A percentile compares a stretch with the other conserved stretches of the same genome.
Conservation (phyloP, 495 filamentous ascomycete genomes). For the Penicillium goetzii region DNA sequence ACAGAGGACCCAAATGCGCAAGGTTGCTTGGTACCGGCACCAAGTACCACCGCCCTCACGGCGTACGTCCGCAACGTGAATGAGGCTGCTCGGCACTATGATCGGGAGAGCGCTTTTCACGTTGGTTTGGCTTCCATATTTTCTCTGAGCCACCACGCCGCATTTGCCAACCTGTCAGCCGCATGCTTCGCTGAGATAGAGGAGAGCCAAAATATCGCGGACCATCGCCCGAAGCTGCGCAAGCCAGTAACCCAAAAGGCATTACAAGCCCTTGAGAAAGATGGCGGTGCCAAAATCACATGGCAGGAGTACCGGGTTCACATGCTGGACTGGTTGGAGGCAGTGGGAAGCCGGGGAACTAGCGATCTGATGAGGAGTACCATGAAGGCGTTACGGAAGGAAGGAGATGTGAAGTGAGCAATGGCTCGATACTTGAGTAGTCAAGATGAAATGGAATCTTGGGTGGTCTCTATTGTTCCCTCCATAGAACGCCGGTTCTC, state of each 20-base stretch:
- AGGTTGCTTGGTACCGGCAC: slow-evolving; percentile 67
- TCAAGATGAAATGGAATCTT: neutral
- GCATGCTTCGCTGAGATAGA: slow-evolving; percentile 63
- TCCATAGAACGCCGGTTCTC: slow-evolving; percentile 19
- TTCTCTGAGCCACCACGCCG: slow-evolving; percentile 69
- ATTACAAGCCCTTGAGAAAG: slow-evolving; percentile 62
- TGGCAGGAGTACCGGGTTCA: slow-evolving; percentile 77
- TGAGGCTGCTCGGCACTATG: slow-evolving; percentile 38
- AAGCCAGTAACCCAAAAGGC: slow-evolving; percentile 77
- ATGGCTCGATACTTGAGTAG: neutral
- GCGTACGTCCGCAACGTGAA: slow-evolving; percentile 48
- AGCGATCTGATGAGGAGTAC: slow-evolving; percentile 79
- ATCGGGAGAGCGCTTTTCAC: slow-evolving; percentile 44
- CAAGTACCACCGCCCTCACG: slow-evolving; percentile 52
- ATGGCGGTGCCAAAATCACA: slow-evolving; percentile 68
- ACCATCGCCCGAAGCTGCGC: slow-evolving; percentile 58
- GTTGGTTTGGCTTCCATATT: slow-evolving; percentile 61
- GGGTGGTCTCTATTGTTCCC: neutral
- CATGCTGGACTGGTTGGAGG: slow-evolving; percentile 73
- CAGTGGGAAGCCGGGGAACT: slow-evolving; percentile 66
- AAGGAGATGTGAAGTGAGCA: slow-evolving; percentile 21
- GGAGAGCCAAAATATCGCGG: slow-evolving; percentile 60
- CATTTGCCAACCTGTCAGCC: slow-evolving; percentile 67
- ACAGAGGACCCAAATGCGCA: slow-evolving; percentile 68
- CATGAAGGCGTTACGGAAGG: slow-evolving; percentile 69